Evolutionary conservation across 164 flowering plant species (phyloP).

Genomic region (Kalanchoe fedtschenkoi): DNA sequence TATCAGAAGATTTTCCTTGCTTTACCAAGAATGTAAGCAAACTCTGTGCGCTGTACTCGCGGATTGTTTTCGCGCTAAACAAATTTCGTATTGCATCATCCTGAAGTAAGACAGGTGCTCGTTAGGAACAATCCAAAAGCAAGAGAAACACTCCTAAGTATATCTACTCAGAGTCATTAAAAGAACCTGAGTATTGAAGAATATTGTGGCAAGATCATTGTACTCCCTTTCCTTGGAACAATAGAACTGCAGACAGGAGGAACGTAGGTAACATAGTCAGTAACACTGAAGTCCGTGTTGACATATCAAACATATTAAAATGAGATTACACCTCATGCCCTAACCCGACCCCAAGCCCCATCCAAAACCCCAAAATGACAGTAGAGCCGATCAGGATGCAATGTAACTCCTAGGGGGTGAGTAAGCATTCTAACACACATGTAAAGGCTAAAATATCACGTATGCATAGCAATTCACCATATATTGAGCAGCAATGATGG

Average conservation of each 20-base stretch:
- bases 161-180: conserved; percentile 1
- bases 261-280: not conserved
- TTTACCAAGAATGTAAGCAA: conserved; percentile 85
- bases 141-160: not conserved
- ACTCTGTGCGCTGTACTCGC: conserved; percentile 89
- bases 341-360: not conserved
- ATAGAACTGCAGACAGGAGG: conserved; percentile 50
- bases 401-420: too few species aligned
- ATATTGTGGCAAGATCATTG: conserved; percentile 96
- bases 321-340: too few species aligned
- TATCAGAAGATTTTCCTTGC: not conserved
- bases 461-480: too few species aligned
- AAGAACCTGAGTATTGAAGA: conserved; percentile 92
- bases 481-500: too few species aligned
- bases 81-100: conserved; percentile 97
- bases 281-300: not conserved
- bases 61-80: conserved; percentile 95
- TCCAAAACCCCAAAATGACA: not conserved
- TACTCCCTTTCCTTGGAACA: conserved; percentile 73
- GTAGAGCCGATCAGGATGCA: not conserved
- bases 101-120: conserved; percentile 31
- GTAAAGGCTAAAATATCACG: too few species aligned
- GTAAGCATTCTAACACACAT: too few species aligned
- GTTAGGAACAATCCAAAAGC: not conserved
- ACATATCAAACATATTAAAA: not conserved